Percentiles rank a stretch among this genome's conserved stretches.
Evolutionary conservation across 768 basidiomycete genomes (phyloP).

Genomic region (Pleurotus tuber-regium): DNA sequence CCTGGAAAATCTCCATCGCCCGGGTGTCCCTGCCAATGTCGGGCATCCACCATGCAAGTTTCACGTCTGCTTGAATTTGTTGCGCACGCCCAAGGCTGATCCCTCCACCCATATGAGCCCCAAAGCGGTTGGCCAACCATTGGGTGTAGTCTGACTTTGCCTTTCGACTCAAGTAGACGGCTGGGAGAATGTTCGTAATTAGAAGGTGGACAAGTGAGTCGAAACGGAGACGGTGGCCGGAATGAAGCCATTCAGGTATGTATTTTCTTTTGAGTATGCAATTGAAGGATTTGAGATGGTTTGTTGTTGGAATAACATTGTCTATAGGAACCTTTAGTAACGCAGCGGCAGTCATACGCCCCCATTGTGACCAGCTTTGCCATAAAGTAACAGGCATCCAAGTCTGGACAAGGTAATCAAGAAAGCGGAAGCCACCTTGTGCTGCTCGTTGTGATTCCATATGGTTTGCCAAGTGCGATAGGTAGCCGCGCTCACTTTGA

Average conservation of each 20-base stretch:
- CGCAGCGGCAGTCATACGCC: slow-evolving; percentile 22
- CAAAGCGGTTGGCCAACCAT: slow-evolving; percentile 6
- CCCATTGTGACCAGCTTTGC: slow-evolving; percentile 30
- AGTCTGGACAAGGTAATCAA: slow-evolving; percentile 20
- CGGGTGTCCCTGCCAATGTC: background rate
- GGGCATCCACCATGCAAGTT: background rate
- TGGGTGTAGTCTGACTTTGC: background rate
- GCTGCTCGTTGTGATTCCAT: background rate
- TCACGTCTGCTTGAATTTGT: background rate
- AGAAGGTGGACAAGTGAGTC: slow-evolving; percentile 20
- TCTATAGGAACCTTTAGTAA: slow-evolving; percentile 20
- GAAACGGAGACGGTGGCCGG: slow-evolving; percentile 24
- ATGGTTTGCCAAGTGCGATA: background rate
- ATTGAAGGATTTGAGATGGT: slow-evolving; percentile 40
- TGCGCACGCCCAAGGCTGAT: background rate
- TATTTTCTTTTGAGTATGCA: slow-evolving; percentile 29
- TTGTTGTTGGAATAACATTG: slow-evolving; percentile 33
- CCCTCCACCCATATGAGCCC: slow-evolving; percentile 6
- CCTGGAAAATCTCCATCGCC: background rate
- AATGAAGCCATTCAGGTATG: slow-evolving; percentile 22
- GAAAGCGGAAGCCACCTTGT: slow-evolving; percentile 14
- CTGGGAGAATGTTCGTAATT: slow-evolving; percentile 15
- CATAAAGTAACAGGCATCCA: slow-evolving; percentile 28
- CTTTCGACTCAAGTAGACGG: slow-evolving; percentile 13
- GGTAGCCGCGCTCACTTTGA: background rate